A percentile compares a stretch with the other conserved stretches of the same genome.
Conservation (phyloP, 2,329 filamentous ascomycete genomes). For the Trichoderma sp. region DNA sequence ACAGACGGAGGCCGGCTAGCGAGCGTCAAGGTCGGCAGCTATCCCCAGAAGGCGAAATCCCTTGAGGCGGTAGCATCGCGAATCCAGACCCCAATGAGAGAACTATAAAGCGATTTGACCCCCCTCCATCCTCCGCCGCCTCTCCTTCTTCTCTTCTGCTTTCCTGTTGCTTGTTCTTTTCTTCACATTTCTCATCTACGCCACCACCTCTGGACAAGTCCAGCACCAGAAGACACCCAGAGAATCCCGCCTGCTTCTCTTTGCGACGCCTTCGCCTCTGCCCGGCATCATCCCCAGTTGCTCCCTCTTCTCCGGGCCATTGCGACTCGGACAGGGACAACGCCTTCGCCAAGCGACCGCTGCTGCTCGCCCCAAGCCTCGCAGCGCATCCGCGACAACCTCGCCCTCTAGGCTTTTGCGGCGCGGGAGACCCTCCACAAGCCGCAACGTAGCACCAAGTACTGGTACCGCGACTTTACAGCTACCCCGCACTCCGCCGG, state of each 20-base stretch:
- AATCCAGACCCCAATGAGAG: background rate
- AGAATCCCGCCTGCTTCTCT: background rate
- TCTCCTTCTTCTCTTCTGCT: background rate
- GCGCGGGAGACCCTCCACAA: background rate
- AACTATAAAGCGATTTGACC: slow-evolving; percentile 28
- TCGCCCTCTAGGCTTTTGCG: background rate
- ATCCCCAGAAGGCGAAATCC: slow-evolving; percentile 18
- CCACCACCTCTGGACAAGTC: background rate
- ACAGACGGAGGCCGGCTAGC: background rate
- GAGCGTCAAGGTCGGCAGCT: slow-evolving; percentile 12
- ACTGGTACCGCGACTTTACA: slow-evolving; percentile 14
- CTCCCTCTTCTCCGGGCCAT: background rate
- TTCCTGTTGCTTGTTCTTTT: slow-evolving; percentile 1
- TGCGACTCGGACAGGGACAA: slow-evolving; percentile 16
- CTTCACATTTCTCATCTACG: background rate
- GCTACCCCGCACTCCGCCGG: slow-evolving; percentile 28
- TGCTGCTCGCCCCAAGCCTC: background rate
- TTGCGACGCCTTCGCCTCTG: background rate
- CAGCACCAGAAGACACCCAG: background rate
- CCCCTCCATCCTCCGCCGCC: slow-evolving; percentile 21
- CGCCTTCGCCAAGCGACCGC: background rate
- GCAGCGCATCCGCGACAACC: slow-evolving; percentile 7
- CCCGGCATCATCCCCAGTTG: background rate
- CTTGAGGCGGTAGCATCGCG: slow-evolving; percentile 10
- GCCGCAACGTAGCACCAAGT: slow-evolving; percentile 16